phyloP scores from a whole-genome alignment of 73 alveolate species.

The Paramecium pentaurelia region DNA sequence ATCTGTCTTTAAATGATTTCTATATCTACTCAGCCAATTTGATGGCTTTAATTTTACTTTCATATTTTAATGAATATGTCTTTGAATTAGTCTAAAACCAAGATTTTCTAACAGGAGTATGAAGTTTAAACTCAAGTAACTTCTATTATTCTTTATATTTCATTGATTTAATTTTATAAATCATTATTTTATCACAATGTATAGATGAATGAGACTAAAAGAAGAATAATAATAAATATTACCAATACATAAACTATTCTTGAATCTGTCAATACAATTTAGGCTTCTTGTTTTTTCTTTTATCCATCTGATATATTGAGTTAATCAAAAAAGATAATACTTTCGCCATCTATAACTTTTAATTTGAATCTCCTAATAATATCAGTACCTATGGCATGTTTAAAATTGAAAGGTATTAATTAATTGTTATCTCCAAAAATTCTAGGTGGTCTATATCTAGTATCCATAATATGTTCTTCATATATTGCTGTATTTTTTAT shows the following conservation, averaged over 20 bases:
- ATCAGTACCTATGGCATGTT: slow-evolving; percentile 59
- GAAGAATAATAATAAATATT: neutral
- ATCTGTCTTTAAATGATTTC: neutral
- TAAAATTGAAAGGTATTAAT: slow-evolving; percentile 50
- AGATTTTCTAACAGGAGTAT: slow-evolving; percentile 30
- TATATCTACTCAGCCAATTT: neutral
- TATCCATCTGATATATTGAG: slow-evolving; percentile 17
- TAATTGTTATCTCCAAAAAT: slow-evolving; percentile 48
- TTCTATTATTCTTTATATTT: neutral
- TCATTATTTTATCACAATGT: slow-evolving; percentile 52
- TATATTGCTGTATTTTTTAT: slow-evolving; percentile 51
- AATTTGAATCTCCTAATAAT: slow-evolving; percentile 57
- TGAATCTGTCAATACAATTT: slow-evolving; percentile 50
- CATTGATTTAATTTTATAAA: slow-evolving; percentile 42
- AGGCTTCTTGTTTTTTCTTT: slow-evolving; percentile 46
- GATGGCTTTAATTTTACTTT: neutral
- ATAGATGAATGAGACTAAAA: slow-evolving; percentile 54
- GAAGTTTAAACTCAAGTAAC: neutral
- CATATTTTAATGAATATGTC: neutral
- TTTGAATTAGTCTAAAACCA: neutral
- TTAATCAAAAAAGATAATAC: slow-evolving; percentile 52
- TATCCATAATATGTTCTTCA: slow-evolving; percentile 64
- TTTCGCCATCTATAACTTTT: slow-evolving; percentile 54
- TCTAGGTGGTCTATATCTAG: slow-evolving; percentile 61
- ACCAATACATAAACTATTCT: slow-evolving; percentile 54